phyloP scores from a whole-genome alignment of 495 filamentous ascomycete genomes.

The Poronia punctata region DNA sequence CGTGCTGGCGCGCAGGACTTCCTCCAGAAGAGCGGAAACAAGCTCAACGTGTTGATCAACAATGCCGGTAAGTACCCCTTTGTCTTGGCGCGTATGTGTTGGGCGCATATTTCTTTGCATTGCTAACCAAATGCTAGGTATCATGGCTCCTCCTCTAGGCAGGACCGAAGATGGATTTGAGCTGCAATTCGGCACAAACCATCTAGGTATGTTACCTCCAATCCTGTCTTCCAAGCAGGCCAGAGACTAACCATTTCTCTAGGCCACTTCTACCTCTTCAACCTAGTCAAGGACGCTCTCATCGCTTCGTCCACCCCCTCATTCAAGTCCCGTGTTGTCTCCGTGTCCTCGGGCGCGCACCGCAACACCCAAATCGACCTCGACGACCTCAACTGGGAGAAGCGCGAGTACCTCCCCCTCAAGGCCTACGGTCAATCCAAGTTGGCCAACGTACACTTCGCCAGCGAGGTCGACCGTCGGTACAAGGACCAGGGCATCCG shows the following conservation, averaged over 20 bases:
- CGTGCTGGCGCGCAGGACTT: slow-evolving; percentile 19
- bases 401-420: slow-evolving; percentile 11
- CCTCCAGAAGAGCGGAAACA: slow-evolving; percentile 10
- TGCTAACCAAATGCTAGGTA: no score
- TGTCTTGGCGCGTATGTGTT: no score
- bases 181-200: slow-evolving; percentile 42
- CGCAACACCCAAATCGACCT: slow-evolving; percentile 31
- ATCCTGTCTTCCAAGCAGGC: background rate
- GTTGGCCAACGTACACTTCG: slow-evolving; percentile 39
- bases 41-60: slow-evolving; percentile 22
- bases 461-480: slow-evolving; percentile 19
- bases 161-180: slow-evolving; percentile 44
- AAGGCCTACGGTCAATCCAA: slow-evolving; percentile 33
- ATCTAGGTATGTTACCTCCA: slow-evolving; percentile 35
- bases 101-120: no score
- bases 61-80: slow-evolving; percentile 24
- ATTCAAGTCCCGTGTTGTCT: slow-evolving; percentile 29
- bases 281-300: slow-evolving; percentile 38
- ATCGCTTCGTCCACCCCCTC: slow-evolving; percentile 27
- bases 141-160: slow-evolving; percentile 35
- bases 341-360: slow-evolving; percentile 33
- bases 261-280: slow-evolving; percentile 46
- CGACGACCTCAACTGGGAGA: slow-evolving; percentile 29
- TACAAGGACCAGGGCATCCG: slow-evolving; percentile 14
- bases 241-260: background rate